phyloP scores from a whole-genome alignment of 805 yeast species.

The Hanseniaspora lachancei region DNA sequence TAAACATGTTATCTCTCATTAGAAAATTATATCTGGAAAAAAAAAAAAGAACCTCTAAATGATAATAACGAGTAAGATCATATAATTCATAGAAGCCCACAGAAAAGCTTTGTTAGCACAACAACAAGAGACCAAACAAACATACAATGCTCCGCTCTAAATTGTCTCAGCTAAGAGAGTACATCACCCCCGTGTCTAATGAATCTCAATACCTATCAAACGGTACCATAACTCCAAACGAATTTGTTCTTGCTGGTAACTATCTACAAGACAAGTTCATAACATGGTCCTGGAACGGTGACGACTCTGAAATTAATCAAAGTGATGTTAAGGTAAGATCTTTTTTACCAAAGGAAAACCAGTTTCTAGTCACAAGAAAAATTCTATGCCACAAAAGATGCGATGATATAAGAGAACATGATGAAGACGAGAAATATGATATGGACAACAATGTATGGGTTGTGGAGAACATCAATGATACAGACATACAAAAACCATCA shows the following conservation, averaged over 20 bases:
- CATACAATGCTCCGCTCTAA: conserved; percentile 50
- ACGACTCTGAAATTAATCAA: conserved; percentile 40
- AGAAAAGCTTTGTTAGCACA: neutral
- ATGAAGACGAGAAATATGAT: conserved; percentile 24
- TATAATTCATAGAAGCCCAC: no score
- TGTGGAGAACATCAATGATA: neutral
- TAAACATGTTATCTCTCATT: no score
- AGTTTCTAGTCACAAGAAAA: conserved; percentile 72
- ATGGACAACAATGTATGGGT: conserved; percentile 17
- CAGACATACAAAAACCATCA: neutral
- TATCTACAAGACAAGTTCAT: conserved; percentile 84
- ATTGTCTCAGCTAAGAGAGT: conserved; percentile 75
- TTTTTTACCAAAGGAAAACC: conserved; percentile 77
- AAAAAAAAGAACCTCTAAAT: no score
- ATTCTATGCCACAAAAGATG: conserved; percentile 60
- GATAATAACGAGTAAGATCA: no score
- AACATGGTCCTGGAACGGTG: conserved; percentile 85
- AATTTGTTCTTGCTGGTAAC: conserved; percentile 89
- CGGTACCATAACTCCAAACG: conserved; percentile 92
- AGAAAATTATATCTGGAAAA: no score
- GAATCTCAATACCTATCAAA: conserved; percentile 72
- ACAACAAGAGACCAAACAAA: neutral
- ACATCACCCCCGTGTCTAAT: conserved; percentile 79
- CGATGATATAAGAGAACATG: conserved; percentile 24
- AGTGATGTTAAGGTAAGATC: conserved; percentile 26